phyloP scores from a whole-genome alignment of 148 eudicot genomes.

The Agrostemma githago region DNA sequence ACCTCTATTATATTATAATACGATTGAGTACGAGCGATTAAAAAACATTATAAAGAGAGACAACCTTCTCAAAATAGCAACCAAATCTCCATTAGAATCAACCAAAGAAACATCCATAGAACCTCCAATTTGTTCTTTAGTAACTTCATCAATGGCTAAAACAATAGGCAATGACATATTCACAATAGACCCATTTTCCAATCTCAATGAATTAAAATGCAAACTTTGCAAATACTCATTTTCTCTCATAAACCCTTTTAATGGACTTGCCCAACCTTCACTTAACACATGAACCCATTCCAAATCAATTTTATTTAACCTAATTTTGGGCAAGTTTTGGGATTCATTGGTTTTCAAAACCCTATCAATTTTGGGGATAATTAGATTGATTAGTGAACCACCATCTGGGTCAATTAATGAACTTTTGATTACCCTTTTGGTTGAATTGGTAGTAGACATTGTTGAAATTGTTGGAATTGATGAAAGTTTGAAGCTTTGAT shows the following conservation, averaged over 20 bases:
- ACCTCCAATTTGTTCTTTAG: conserved; percentile 50
- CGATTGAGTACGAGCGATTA: too few relatives aligned
- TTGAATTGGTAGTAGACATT: neutral
- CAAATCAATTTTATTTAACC: conserved; percentile 56
- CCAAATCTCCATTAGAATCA: conserved; percentile 50
- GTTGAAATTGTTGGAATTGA: neutral
- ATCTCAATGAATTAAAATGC: conserved; percentile 75
- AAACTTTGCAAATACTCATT: conserved; percentile 80
- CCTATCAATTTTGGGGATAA: conserved; percentile 47
- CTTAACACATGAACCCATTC: conserved; percentile 91
- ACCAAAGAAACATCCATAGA: conserved; percentile 55
- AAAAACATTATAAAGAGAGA: too few relatives aligned
- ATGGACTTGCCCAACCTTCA: conserved; percentile 95
- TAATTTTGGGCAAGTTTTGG: conserved; percentile 49
- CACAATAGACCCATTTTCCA: conserved; percentile 66
- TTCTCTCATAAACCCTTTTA: conserved; percentile 87
- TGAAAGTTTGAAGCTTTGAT: neutral
- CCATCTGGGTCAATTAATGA: conserved; percentile 90
- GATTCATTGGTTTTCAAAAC: conserved; percentile 43
- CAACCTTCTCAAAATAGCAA: conserved; percentile 72
- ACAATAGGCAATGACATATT: conserved; percentile 93
- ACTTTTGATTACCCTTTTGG: conserved; percentile 34
- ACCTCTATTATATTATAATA: too few relatives aligned
- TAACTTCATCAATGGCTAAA: conserved; percentile 67
- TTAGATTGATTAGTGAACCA: conserved; percentile 60